Conservation (phyloP, 345 rosid species). For the Citrus unshiu region DNA sequence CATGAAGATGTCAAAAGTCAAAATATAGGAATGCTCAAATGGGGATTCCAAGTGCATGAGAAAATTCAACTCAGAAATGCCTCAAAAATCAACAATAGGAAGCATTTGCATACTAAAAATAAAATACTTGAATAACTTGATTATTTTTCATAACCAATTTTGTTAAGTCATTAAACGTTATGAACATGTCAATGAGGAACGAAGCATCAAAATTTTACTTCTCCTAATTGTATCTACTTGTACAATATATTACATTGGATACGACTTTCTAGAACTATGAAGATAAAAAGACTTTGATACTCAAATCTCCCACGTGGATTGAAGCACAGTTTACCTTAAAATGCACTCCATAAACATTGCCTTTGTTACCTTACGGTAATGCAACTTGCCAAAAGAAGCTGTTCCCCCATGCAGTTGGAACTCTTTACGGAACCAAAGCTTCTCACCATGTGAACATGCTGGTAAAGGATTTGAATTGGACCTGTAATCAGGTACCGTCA, state of each 20-base stretch:
- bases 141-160: background rate
- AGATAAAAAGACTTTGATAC: background rate
- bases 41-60: background rate
- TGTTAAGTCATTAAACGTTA: background rate
- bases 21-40: background rate
- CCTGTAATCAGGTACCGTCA: background rate
- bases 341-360: background rate
- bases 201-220: background rate
- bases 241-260: background rate
- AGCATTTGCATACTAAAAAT: background rate
- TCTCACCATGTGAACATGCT: background rate
- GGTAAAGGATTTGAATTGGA: background rate
- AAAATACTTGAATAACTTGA: background rate
- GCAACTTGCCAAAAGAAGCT: background rate
- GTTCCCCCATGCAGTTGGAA: background rate
- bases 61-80: background rate
- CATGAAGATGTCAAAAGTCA: background rate
- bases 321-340: background rate
- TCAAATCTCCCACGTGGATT: background rate
- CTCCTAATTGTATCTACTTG: background rate
- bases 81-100: background rate
- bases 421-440: background rate
- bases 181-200: background rate
- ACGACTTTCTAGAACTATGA: background rate
- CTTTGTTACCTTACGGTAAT: background rate